Evolutionary conservation across 495 filamentous ascomycete genomes (phyloP).

Genomic region (Pseudevernia furfuracea): DNA sequence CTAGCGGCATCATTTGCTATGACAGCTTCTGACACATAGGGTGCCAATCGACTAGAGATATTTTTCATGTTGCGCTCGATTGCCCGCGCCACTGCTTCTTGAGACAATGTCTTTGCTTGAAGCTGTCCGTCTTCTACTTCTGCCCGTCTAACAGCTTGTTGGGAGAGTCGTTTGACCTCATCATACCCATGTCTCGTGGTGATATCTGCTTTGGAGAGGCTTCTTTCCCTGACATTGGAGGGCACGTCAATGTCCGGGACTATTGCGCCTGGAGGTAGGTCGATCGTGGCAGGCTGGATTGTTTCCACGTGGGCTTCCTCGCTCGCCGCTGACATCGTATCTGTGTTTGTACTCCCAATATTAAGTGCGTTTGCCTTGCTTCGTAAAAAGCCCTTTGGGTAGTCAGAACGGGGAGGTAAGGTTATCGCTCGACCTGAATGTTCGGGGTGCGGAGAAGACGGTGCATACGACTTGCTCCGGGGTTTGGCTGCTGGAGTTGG

Average conservation of each 20-base stretch:
- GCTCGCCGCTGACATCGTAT: not conserved
- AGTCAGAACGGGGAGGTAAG: not conserved
- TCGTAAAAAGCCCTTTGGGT: not conserved
- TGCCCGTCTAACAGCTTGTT: constrained; percentile 6
- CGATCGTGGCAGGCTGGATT: not conserved
- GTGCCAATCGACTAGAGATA: not conserved
- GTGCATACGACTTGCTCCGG: not conserved
- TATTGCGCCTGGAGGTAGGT: not conserved
- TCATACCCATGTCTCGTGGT: not conserved
- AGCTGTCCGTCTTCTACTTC: constrained; percentile 2
- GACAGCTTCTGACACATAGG: constrained; percentile 5
- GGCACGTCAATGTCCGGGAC: not conserved
- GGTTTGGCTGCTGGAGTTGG: constrained; percentile 8
- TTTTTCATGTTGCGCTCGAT: not conserved
- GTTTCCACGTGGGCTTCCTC: not conserved
- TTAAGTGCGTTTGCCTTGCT: not conserved
- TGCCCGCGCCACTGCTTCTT: constrained; percentile 5
- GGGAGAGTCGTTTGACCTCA: constrained; percentile 13
- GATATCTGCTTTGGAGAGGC: constrained; percentile 4
- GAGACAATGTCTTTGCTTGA: constrained; percentile 8
- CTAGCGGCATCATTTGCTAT: constrained; percentile 1
- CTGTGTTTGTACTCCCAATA: not conserved
- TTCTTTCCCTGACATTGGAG: not conserved
- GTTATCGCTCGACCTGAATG: not conserved
- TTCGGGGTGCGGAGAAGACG: not conserved